Percentiles rank a stretch among this genome's conserved stretches.
Evolutionary conservation across 1,139 yeast species (phyloP).

Genomic region (Scheffersomyces cryptocercus): DNA sequence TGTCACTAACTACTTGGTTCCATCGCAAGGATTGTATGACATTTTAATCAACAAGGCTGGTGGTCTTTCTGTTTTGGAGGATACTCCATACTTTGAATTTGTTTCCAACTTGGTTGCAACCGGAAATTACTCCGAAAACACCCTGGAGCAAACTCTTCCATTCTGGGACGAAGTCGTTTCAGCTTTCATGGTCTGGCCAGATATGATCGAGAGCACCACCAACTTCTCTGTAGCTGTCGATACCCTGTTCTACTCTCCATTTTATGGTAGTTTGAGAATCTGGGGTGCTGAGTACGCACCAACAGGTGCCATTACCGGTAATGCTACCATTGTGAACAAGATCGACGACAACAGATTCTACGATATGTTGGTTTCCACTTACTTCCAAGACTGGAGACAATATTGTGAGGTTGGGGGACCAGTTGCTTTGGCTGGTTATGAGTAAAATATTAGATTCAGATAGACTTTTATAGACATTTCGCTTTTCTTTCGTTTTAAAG

Average conservation of each 20-base stretch:
- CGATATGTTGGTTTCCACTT: conserved; percentile 26
- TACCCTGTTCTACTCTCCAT: conserved; percentile 39
- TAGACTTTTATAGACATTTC: not conserved
- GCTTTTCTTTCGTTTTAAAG: not conserved
- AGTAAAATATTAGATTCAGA: not conserved
- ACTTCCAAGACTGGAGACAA: conserved; percentile 33
- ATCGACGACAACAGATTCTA: conserved; percentile 28
- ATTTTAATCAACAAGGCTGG: conserved; percentile 31
- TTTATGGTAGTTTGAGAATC: conserved; percentile 37
- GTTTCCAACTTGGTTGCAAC: conserved; percentile 25
- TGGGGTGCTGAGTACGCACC: conserved; percentile 34
- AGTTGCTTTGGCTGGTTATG: conserved; percentile 20
- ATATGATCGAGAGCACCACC: conserved; percentile 23
- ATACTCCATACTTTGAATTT: conserved; percentile 5
- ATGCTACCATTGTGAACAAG: conserved; percentile 31
- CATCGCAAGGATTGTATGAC: conserved; percentile 39
- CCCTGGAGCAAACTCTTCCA: conserved; percentile 27
- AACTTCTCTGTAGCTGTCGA: conserved; percentile 34
- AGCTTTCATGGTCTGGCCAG: conserved; percentile 35
- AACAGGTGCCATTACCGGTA: conserved; percentile 26
- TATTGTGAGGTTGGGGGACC: conserved; percentile 22
- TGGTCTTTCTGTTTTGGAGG: conserved; percentile 8
- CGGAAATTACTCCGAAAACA: conserved; percentile 32
- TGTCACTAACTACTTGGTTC: conserved; percentile 38
- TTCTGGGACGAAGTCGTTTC: conserved; percentile 43